Evolutionary conservation across 192 early-diverging fungal genomes (phyloP).

Genomic region (Linnemannia elongata): DNA sequence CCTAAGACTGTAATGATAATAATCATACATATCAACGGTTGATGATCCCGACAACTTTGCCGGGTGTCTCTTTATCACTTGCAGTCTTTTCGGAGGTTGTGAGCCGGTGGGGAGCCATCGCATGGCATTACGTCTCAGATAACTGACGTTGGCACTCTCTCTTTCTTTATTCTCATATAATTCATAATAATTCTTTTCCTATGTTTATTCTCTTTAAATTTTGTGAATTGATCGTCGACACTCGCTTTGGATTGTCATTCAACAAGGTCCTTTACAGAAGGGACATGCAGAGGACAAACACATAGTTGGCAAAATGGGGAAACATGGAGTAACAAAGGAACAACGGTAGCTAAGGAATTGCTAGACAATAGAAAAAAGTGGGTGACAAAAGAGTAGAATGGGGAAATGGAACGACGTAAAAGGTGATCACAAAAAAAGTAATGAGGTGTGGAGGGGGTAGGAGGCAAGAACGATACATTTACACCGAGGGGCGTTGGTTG

Average conservation of each 20-base stretch:
- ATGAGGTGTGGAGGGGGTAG: neutral
- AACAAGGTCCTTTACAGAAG: neutral
- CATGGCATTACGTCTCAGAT: constrained; percentile 53
- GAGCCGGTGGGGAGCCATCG: constrained; percentile 5
- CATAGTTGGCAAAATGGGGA: too few relatives aligned
- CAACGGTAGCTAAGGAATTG: too few relatives aligned
- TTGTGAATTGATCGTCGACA: neutral
- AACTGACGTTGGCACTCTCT: constrained; percentile 51
- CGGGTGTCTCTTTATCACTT: constrained; percentile 22
- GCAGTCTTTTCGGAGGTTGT: constrained; percentile 22
- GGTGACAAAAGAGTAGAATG: too few relatives aligned
- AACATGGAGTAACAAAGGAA: too few relatives aligned
- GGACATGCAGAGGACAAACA: neutral
- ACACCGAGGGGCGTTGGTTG: too few relatives aligned
- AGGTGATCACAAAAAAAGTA: too few relatives aligned
- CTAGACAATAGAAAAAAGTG: too few relatives aligned
- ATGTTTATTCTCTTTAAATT: too few relatives aligned
- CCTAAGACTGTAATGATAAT: constrained; percentile 61
- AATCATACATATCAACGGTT: constrained; percentile 63
- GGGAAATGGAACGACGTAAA: neutral
- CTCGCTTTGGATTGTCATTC: too few relatives aligned
- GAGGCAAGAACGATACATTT: too few relatives aligned
- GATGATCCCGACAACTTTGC: constrained; percentile 52
- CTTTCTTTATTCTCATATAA: neutral
- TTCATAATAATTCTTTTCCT: neutral